Evolutionary conservation across 2,329 filamentous ascomycete species (phyloP).

Genomic region (Beauveria bassiana): DNA sequence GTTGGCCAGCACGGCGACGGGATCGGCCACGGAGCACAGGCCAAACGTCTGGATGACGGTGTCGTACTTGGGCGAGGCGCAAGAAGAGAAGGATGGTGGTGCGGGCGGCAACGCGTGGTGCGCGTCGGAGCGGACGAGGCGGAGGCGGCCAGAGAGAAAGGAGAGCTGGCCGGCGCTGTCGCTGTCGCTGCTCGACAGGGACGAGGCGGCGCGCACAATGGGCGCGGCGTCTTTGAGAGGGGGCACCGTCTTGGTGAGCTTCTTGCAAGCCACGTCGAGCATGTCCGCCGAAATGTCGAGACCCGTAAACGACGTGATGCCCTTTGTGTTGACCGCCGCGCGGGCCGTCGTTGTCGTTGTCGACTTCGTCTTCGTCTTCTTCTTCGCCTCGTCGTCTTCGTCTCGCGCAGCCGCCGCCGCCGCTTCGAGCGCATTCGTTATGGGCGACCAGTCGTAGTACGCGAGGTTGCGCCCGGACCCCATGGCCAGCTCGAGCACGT

Average conservation of each 20-base stretch:
- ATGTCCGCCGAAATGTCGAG: slow-evolving; percentile 55
- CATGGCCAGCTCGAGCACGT: slow-evolving; percentile 56
- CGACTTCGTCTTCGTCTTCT: slow-evolving; percentile 10
- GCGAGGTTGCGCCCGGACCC: slow-evolving; percentile 55
- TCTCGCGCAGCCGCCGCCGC: slow-evolving; percentile 7
- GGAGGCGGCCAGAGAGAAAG: slow-evolving; percentile 34
- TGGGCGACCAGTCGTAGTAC: slow-evolving; percentile 48
- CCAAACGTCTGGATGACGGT: slow-evolving; percentile 58
- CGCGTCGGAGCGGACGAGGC: slow-evolving; percentile 43
- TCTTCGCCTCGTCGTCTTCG: slow-evolving; percentile 10
- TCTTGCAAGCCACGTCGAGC: slow-evolving; percentile 48
- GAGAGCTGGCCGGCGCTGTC: slow-evolving; percentile 27
- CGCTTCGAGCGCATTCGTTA: slow-evolving; percentile 18
- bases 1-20: slow-evolving; percentile 43
- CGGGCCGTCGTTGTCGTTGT: neutral
- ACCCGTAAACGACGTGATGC: slow-evolving; percentile 50
- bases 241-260: slow-evolving; percentile 39
- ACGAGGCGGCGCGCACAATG: slow-evolving; percentile 25
- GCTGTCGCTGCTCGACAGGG: slow-evolving; percentile 22
- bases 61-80: slow-evolving; percentile 46
- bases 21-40: slow-evolving; percentile 54
- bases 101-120: slow-evolving; percentile 34
- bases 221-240: slow-evolving; percentile 25
- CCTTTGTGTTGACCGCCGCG: slow-evolving; percentile 8
- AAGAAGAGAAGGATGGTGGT: slow-evolving; percentile 20